Conservation (phyloP, 148 eudicot species). For the Cornus florida region DNA sequence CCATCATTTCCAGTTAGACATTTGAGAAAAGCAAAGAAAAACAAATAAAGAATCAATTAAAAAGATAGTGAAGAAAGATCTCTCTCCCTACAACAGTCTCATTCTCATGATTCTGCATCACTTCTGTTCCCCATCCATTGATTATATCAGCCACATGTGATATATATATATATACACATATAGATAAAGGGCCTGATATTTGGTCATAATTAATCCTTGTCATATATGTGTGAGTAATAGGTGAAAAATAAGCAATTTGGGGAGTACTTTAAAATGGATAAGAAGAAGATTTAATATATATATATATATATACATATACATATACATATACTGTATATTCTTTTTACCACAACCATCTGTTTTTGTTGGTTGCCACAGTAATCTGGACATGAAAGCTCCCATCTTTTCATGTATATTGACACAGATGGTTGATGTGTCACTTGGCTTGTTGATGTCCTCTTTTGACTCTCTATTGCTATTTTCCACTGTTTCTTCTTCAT, state of each 20-base stretch:
- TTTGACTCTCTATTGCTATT: slow-evolving; percentile 17
- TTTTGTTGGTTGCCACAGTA: slow-evolving; percentile 78
- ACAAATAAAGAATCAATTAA: slow-evolving; percentile 1
- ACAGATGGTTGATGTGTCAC: slow-evolving; percentile 54
- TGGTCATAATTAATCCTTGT: too few relatives aligned
- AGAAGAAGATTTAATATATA: too few relatives aligned
- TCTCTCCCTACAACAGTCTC: slow-evolving; percentile 22
- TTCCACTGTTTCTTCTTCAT: slow-evolving; percentile 13
- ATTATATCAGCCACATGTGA: too few relatives aligned
- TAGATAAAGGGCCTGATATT: too few relatives aligned
- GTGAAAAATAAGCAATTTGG: too few relatives aligned
- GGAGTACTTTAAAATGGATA: too few relatives aligned
- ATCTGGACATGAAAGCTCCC: slow-evolving; percentile 85
- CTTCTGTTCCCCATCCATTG: slow-evolving; percentile 18
- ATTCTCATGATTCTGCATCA: slow-evolving; percentile 33
- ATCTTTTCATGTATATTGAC: slow-evolving; percentile 86
- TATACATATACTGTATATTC: neutral
- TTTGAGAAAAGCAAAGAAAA: slow-evolving; percentile 8
- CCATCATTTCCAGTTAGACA: slow-evolving; percentile 55
- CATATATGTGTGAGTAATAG: too few relatives aligned
- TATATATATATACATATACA: too few relatives aligned
- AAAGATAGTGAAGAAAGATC: slow-evolving; percentile 3
- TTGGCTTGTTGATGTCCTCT: slow-evolving; percentile 37
- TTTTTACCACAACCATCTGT: slow-evolving; percentile 20
- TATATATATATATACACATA: too few relatives aligned